Base-by-base conservation (phyloP, 2,329 filamentous ascomycete genomes). In the Paecilomyces niveus region DNA sequence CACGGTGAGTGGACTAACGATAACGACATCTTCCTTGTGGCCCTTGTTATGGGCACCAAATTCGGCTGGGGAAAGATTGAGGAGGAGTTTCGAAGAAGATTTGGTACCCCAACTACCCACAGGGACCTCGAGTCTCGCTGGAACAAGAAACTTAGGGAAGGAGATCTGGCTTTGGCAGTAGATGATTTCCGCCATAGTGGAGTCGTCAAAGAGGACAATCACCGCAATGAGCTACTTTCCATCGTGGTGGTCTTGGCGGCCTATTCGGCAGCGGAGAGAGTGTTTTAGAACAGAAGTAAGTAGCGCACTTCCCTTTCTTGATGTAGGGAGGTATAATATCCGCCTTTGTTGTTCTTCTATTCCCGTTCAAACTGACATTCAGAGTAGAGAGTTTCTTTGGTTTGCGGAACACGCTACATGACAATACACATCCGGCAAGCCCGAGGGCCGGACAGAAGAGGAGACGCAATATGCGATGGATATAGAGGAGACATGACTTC, bases 51-150 rank as follows among this genome's bases (percentile, higher is more conserved):
- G 18, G 62, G 61, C 11, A 65, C 63, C 8, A 55, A 57, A 24
- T 51, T 63, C 21, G 31, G n/a, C 26, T 65, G 63, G 63, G 50
- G 39, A 15, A 26, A 55, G 21, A 59, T 65, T 26, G 33, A 56
- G 26, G 54, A 29, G 6, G 54, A 54, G 18, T 63, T 63, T 56
- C 35, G 58, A 32, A 33, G n/a, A 1, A 32, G 24, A 10, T 65
- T 65, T 53, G 29, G 50, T 2, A 45, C 49, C 9, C 35, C 9
- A 6, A 55, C 56, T 5, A 58, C 13, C 52, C 18, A 26, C 22
- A 63, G 62, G 57, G 62, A 65, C 55, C 53, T 63, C 49, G 63
- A 65, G 35, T 64, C 63, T 9, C 58, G 58, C 32, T 63, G 57
- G 39, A 63, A 65, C 45, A 64, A 63, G 57, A 55, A 39, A 32